A percentile compares a stretch with the other conserved stretches of the same genome.
phyloP scores from a whole-genome alignment of 2,329 filamentous ascomycete species.

The Furcasterigmium furcatum region DNA sequence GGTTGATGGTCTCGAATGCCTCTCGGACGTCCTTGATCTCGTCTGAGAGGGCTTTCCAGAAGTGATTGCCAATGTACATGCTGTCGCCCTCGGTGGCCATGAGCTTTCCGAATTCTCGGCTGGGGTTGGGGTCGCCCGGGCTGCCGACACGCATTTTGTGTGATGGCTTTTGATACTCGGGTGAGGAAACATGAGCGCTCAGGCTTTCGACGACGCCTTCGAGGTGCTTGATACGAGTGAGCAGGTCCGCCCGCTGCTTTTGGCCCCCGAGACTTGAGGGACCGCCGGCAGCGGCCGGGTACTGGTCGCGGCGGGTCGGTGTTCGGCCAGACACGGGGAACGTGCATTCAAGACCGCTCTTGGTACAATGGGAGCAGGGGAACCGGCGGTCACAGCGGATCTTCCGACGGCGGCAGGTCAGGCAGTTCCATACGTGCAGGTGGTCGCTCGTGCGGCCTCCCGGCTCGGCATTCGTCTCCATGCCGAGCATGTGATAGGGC shows the following conservation, averaged over 20 bases:
- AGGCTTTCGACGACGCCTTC: constrained; percentile 12
- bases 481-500: no score
- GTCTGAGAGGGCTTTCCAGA: not conserved
- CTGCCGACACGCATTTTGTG: no score
- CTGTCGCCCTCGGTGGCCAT: not conserved
- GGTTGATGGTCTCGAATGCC: no score
- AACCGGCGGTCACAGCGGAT: constrained; percentile 37
- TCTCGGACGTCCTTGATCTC: no score
- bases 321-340: not conserved
- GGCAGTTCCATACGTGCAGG: constrained; percentile 17
- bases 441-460: no score
- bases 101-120: no score
- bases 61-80: not conserved
- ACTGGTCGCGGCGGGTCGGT: not conserved
- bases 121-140: no score
- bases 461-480: no score
- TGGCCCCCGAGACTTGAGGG: not conserved
- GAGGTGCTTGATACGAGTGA: constrained; percentile 10
- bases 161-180: no score
- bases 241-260: constrained; percentile 10
- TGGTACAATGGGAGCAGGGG: constrained; percentile 35
- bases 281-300: not conserved
- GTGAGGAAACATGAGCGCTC: constrained; percentile 8
- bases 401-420: constrained; percentile 37
- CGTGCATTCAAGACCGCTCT: constrained; percentile 21